Evolutionary conservation across 345 rosid species (phyloP).

Genomic region (Eucalyptus pumila): DNA sequence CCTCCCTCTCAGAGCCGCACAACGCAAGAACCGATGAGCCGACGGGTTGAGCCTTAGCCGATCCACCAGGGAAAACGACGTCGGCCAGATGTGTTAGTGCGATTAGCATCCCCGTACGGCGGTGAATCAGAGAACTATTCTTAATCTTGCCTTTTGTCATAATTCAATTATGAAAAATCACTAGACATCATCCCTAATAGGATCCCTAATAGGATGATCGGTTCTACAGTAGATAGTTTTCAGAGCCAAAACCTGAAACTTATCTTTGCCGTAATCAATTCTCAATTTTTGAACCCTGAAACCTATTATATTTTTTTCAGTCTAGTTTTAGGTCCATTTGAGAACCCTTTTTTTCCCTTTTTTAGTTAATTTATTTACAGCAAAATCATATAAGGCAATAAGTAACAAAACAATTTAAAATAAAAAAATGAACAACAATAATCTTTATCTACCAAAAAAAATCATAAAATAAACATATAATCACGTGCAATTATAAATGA

Average conservation of each 20-base stretch:
- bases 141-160: too few relatives aligned
- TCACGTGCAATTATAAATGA: too few relatives aligned
- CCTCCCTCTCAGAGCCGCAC: slow-evolving; percentile 6
- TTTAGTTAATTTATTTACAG: too few relatives aligned
- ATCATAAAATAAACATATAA: too few relatives aligned
- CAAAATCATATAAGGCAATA: too few relatives aligned
- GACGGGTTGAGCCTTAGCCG: background rate
- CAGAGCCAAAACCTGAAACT: rapidly evolving
- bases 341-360: too few relatives aligned
- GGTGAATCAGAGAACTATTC: background rate
- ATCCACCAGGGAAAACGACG: background rate
- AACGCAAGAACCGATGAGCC: background rate
- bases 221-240: rapidly evolving
- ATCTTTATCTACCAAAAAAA: too few relatives aligned
- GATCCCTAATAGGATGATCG: rapidly evolving
- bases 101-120: background rate
- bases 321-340: too few relatives aligned
- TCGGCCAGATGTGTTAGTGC: background rate
- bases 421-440: too few relatives aligned
- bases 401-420: too few relatives aligned
- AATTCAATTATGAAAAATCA: too few relatives aligned
- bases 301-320: rapidly evolving
- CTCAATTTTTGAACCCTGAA: rapidly evolving
- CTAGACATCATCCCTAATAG: too few relatives aligned
- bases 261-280: rapidly evolving